Percentiles rank a stretch among this genome's conserved stretches.
These are phyloP conservation scores for Aspergillus glaucus DNA, from an alignment of 2,329 filamentous ascomycete genomes.

Conservation along the genomic window DNA sequence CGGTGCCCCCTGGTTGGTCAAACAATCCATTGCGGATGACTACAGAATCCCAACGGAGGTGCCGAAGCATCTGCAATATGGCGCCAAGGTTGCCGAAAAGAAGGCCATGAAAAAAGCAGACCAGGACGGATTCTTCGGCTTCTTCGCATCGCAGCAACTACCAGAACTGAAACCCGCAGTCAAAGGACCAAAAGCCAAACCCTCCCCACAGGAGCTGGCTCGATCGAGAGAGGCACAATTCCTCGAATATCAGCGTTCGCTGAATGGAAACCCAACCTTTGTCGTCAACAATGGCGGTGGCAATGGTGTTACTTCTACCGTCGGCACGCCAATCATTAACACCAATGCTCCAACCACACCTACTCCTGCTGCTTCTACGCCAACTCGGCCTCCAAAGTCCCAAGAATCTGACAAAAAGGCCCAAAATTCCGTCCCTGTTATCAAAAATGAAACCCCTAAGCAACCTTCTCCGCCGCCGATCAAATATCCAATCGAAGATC, in stretches of 20 bases:
- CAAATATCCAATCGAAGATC: slow-evolving; percentile 93
- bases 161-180: slow-evolving; percentile 68
- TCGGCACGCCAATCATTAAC: background rate
- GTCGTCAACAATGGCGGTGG: slow-evolving; percentile 22
- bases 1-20: slow-evolving; percentile 95
- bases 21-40: slow-evolving; percentile 71
- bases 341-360: background rate
- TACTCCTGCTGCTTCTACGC: slow-evolving; percentile 10
- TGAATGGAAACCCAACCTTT: slow-evolving; percentile 41
- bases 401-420: slow-evolving; percentile 29
- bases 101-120: slow-evolving; percentile 61
- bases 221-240: slow-evolving; percentile 42
- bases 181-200: slow-evolving; percentile 62
- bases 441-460: slow-evolving; percentile 45
- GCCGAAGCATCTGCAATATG: slow-evolving; percentile 73
- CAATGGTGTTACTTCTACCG: background rate
- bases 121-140: slow-evolving; percentile 46
- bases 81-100: slow-evolving; percentile 69
- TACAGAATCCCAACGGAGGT: slow-evolving; percentile 86
- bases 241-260: slow-evolving; percentile 43
- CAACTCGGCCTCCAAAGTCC: slow-evolving; percentile 25
- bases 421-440: slow-evolving; percentile 28
- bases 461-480: slow-evolving; percentile 67
- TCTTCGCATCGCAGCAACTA: slow-evolving; percentile 50
- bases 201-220: slow-evolving; percentile 40